These are phyloP conservation scores for Mycena venus DNA, from an alignment of 768 basidiomycete species.

Conservation along the genomic window DNA sequence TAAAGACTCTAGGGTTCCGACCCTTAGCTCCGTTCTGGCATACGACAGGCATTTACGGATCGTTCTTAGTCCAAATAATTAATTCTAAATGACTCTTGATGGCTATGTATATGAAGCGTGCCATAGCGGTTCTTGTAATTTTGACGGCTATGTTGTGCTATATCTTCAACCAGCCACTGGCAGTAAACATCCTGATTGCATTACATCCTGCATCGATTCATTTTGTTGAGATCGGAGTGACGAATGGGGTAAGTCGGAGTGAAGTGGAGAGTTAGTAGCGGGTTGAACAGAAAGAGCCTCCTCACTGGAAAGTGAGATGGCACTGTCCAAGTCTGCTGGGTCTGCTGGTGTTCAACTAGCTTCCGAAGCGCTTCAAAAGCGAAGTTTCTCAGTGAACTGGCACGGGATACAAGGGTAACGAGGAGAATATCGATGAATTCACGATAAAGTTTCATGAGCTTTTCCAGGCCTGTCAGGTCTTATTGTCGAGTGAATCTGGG, in stretches of 20 bases:
- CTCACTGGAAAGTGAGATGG: conserved; percentile 1
- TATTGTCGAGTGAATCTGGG: conserved; percentile 1
- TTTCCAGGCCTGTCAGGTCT: conserved; percentile 3
- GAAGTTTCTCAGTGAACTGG: not conserved
- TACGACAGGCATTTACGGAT: conserved; percentile 1
- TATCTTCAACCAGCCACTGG: not conserved
- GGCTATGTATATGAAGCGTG: not conserved
- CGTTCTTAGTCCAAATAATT: conserved; percentile 1
- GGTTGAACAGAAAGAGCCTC: conserved; percentile 7
- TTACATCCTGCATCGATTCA: not conserved
- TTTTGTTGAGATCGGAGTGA: conserved; percentile 7
- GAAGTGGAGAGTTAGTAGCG: not conserved
- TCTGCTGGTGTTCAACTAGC: not conserved
- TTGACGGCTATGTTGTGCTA: not conserved
- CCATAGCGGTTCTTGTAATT: not conserved
- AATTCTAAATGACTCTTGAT: conserved; percentile 1
- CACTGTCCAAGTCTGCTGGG: conserved; percentile 1
- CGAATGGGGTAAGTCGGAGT: not conserved
- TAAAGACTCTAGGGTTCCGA: conserved; percentile 6
- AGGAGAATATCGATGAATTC: not conserved
- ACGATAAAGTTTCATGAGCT: not conserved
- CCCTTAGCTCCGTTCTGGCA: conserved; percentile 4
- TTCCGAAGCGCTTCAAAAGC: not conserved
- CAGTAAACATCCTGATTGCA: not conserved
- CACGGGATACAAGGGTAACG: not conserved